phyloP scores from a whole-genome alignment of 2,329 filamentous ascomycete species.

The Diaporthe ilicicola region DNA sequence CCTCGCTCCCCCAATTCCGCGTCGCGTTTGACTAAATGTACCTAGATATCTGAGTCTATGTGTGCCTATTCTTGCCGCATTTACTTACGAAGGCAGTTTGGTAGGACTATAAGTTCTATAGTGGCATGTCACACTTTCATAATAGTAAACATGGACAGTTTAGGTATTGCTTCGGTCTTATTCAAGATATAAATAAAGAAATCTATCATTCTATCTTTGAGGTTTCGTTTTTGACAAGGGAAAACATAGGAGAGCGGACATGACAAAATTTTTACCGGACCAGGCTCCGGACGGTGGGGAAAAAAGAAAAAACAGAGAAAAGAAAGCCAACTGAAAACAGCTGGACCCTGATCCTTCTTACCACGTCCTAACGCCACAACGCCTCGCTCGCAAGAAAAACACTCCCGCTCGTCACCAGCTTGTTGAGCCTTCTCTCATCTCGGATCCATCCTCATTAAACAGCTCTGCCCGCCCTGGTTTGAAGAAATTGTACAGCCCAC shows the following conservation, averaged over 20 bases:
- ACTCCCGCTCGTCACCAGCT: background rate
- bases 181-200: background rate
- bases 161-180: conserved; percentile 11
- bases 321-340: background rate
- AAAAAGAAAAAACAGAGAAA: background rate
- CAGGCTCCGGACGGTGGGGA: background rate
- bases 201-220: background rate
- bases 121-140: background rate
- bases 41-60: too few relatives aligned
- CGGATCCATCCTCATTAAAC: background rate
- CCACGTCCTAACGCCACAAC: background rate
- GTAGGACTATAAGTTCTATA: too few relatives aligned
- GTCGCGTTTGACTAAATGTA: too few relatives aligned
- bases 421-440: background rate
- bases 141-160: background rate
- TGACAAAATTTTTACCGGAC: background rate
- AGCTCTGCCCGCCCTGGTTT: background rate
- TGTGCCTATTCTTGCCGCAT: too few relatives aligned
- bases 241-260: background rate
- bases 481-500: conserved; percentile 9
- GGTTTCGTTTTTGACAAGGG: background rate
- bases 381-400: background rate
- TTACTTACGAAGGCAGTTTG: too few relatives aligned
- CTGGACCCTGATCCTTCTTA: background rate
- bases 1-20: too few relatives aligned